phyloP scores from a whole-genome alignment of 139 green algal species.

The Chlamydomonas asymmetrica region DNA sequence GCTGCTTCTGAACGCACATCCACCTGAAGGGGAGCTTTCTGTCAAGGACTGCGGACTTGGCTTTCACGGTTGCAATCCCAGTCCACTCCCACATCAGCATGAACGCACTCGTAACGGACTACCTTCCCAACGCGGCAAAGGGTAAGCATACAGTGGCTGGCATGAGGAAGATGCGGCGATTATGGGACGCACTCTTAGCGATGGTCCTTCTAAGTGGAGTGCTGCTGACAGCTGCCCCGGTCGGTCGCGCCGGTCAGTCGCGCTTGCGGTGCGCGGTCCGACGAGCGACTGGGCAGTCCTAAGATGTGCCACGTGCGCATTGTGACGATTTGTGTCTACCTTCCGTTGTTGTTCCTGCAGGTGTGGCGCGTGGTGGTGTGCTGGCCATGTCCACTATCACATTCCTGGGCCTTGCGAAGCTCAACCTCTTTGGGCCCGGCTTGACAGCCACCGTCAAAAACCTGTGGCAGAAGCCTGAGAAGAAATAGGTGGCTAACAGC shows the following conservation, averaged over 20 bases:
- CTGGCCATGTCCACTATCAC: slow-evolving; percentile 59
- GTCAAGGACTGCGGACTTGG: slow-evolving; percentile 53
- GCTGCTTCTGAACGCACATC: no score
- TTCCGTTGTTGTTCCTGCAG: slow-evolving; percentile 31
- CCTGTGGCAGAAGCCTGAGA: slow-evolving; percentile 49
- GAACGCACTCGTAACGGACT: slow-evolving; percentile 79
- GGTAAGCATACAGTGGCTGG: slow-evolving; percentile 30
- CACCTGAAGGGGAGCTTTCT: slow-evolving; percentile 50
- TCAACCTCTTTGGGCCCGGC: slow-evolving; percentile 68
- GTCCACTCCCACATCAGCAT: slow-evolving; percentile 75
- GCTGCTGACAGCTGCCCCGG: background rate
- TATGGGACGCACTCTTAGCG: background rate
- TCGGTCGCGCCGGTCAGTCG: background rate
- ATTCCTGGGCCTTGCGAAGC: slow-evolving; percentile 70
- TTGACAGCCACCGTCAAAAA: slow-evolving; percentile 61
- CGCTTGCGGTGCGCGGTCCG: background rate
- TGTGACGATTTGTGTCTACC: background rate
- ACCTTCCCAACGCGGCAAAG: slow-evolving; percentile 61
- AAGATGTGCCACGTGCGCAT: background rate
- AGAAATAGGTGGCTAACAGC: no score
- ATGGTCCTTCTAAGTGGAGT: background rate
- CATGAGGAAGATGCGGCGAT: background rate
- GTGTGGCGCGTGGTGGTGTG: slow-evolving; percentile 47
- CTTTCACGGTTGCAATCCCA: slow-evolving; percentile 59
- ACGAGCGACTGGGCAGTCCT: background rate